Evolutionary conservation across 169 alveolate genomes (phyloP), one percentile per base, ranked within the genome.

Genomic region (Besnoitia besnoiti): DNA sequence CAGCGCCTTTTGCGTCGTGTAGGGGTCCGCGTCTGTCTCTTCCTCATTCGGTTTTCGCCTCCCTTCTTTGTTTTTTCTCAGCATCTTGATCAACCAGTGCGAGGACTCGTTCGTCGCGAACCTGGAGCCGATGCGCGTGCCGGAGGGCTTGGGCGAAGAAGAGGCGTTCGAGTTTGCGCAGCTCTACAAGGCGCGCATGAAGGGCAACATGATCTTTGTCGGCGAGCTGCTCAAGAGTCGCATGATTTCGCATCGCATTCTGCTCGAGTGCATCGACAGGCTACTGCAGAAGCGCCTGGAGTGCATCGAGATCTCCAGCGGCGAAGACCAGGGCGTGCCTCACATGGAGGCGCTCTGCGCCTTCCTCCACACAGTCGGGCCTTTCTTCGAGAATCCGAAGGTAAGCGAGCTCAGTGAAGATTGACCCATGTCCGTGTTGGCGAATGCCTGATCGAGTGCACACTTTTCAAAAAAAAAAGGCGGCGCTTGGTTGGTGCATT

Each of bases 121-220:
- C 49, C 39, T 93, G 79, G 94, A 95, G 75, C 96, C 95, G 35
- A 95, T 95, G 92, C 91, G 90, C 39, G 92, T 92, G 40, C 95
- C 95, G n/a, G 93, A 92, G 59, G 93, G 80, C n/a, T 50, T 94
- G 42, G 93, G 67, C 75, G 95, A 89, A 42, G 96, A 94, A 33
- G 97, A 94, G 37, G 94, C 95, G 5, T 94, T 93, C 85, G 97
- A 95, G 85, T 91, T 92, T 80, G 95, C 94, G 44, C 87, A 95
- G 33, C 90, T 82, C 42, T 94, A 95, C 94, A 95, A 95, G 89
- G 92, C 91, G 50, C 91, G 92, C 49, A 95, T 95, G 97, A 94
- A 93, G 79, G 93, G 97, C 61, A 95, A 93, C 85, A 93, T 95
- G 96, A 94, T 93, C 47, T 95, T 95, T 79, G 95, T 95, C 90